phyloP scores from a whole-genome alignment of 2,329 filamentous ascomycete genomes.

The Chaetomium sp. region DNA sequence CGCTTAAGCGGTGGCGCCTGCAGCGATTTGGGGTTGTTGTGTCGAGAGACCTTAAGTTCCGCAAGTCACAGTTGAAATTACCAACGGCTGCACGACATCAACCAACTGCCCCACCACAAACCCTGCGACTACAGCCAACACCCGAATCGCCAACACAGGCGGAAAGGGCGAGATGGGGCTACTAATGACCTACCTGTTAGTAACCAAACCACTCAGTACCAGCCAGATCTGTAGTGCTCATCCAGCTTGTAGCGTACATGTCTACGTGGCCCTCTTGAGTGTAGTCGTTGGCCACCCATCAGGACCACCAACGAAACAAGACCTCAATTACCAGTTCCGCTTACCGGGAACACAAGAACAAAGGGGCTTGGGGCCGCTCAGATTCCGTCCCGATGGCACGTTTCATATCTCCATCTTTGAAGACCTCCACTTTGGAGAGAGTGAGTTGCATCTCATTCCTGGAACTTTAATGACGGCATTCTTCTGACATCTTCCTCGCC shows the following conservation, averaged over 20 bases:
- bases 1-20: background rate
- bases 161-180: background rate
- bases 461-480: no score
- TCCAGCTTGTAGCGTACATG: background rate
- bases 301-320: background rate
- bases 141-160: background rate
- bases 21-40: background rate
- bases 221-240: background rate
- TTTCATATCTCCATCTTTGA: conserved; percentile 64
- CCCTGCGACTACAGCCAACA: background rate
- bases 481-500: background rate
- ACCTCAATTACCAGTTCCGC: background rate
- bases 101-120: background rate
- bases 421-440: conserved; percentile 73
- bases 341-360: background rate
- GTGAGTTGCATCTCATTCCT: conserved; percentile 43
- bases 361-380: conserved; percentile 21
- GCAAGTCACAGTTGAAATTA: background rate
- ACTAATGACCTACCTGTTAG: background rate
- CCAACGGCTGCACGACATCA: background rate
- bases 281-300: background rate
- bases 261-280: background rate
- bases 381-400: conserved; percentile 48
- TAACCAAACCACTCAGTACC: background rate
- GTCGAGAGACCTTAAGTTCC: background rate